Conservation (phyloP, 257 asterid species). For the Linderniella brevidens region DNA sequence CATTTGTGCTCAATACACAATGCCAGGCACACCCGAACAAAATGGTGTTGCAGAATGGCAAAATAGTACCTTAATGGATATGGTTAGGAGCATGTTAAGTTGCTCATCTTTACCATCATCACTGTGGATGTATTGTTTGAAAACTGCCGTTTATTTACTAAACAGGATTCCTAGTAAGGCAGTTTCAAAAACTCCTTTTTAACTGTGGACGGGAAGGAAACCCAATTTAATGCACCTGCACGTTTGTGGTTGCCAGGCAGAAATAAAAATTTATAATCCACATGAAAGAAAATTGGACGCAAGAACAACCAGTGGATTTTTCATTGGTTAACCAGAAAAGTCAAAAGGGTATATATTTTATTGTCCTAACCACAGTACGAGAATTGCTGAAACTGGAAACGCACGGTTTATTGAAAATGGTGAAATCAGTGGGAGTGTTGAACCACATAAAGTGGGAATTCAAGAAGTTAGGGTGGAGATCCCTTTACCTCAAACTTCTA, state of each 20-base stretch:
- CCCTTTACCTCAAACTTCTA: background rate
- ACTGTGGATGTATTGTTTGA: conserved; percentile 1
- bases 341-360: conserved; percentile 4
- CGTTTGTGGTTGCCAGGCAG: conserved; percentile 3
- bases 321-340: background rate
- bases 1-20: background rate
- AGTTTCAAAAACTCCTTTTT: background rate
- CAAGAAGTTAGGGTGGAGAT: background rate
- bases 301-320: background rate
- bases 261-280: background rate
- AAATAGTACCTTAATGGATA: background rate
- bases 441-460: background rate
- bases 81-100: conserved; percentile 5
- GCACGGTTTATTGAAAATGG: background rate
- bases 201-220: background rate
- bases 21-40: background rate
- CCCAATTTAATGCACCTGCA: background rate
- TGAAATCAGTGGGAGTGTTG: background rate
- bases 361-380: conserved; percentile 4
- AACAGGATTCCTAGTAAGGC: background rate
- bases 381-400: background rate
- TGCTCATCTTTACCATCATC: background rate
- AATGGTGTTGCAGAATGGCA: conserved; percentile 2
- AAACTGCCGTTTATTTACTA: background rate
- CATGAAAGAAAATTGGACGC: background rate